Evolutionary conservation across 192 early-diverging fungal species (phyloP).

Genomic region (Linnemannia schmuckeri): DNA sequence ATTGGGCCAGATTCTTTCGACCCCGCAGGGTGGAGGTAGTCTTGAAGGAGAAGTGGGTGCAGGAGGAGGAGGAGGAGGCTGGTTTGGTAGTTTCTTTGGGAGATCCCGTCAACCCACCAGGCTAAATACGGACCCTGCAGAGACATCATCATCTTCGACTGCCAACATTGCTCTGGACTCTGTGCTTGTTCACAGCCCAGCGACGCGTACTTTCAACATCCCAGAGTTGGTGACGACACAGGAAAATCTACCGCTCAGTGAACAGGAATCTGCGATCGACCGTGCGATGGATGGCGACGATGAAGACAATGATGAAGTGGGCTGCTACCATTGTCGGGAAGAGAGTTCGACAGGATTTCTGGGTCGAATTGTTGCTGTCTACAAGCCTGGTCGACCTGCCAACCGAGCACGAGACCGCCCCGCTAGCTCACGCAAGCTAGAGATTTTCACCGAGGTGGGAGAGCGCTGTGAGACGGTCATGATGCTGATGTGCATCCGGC

Average conservation of each 20-base stretch:
- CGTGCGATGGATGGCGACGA: not conserved
- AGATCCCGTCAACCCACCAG: not conserved
- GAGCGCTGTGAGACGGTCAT: slow-evolving; percentile 47
- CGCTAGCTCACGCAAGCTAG: slow-evolving; percentile 24
- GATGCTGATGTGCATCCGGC: slow-evolving; percentile 50
- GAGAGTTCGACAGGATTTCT: slow-evolving; percentile 17
- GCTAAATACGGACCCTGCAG: not conserved
- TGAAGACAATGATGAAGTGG: slow-evolving; percentile 28
- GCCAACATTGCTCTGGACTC: slow-evolving; percentile 1
- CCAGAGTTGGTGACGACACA: not conserved
- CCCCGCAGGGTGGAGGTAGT: not conserved
- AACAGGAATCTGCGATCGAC: slow-evolving; percentile 1
- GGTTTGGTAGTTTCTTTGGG: slow-evolving; percentile 33
- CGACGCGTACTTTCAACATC: not conserved
- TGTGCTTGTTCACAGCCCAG: not conserved
- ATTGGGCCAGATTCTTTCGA: not conserved
- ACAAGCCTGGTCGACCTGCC: slow-evolving; percentile 29
- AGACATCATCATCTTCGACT: not conserved
- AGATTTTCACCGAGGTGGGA: slow-evolving; percentile 38
- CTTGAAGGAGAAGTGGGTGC: not conserved
- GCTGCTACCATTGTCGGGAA: slow-evolving; percentile 41
- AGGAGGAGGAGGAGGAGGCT: slow-evolving; percentile 1
- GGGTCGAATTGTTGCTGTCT: slow-evolving; percentile 40
- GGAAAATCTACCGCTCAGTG: slow-evolving; percentile 4
- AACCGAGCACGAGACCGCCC: slow-evolving; percentile 39